Percentiles rank a stretch among this genome's conserved stretches.
These are phyloP conservation scores for Thalassiosira exigua DNA, from an alignment of 352 stramenopile genomes.

Conservation along the genomic window DNA sequence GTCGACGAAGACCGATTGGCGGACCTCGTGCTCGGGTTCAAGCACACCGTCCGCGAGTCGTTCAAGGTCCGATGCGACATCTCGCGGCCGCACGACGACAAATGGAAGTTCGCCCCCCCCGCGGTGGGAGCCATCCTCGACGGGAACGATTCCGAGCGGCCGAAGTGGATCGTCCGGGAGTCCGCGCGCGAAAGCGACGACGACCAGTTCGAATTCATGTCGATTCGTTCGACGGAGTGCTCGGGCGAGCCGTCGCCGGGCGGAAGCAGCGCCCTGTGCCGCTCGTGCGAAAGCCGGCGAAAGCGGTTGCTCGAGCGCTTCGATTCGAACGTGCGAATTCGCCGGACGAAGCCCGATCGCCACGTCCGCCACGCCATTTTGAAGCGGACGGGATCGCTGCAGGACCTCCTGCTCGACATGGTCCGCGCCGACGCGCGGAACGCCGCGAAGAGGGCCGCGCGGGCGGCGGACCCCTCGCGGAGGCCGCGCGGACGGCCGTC, in stretches of 20 bases:
- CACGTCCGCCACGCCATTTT: neutral
- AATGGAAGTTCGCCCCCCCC: slow-evolving; percentile 10
- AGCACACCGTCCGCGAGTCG: neutral
- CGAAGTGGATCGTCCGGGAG: slow-evolving; percentile 4
- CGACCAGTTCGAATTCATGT: slow-evolving; percentile 12
- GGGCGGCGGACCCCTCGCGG: too few relatives aligned
- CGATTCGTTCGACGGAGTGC: slow-evolving; percentile 10
- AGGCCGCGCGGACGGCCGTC: too few relatives aligned
- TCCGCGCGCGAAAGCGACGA: neutral
- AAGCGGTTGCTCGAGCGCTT: neutral
- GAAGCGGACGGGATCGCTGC: slow-evolving; percentile 2
- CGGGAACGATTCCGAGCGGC: slow-evolving; percentile 1
- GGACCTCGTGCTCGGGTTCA: slow-evolving; percentile 10
- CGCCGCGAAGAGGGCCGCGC: too few relatives aligned
- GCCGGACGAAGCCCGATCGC: neutral
- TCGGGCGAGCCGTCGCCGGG: too few relatives aligned
- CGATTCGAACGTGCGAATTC: neutral
- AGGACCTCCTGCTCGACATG: too few relatives aligned
- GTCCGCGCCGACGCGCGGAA: too few relatives aligned
- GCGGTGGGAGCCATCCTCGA: slow-evolving; percentile 4
- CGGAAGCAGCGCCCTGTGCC: too few relatives aligned
- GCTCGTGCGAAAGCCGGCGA: neutral
- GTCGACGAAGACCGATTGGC: neutral
- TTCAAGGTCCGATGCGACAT: neutral
- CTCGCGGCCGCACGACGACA: slow-evolving; percentile 7